Evolutionary conservation across 164 flowering plant genomes (phyloP).

Genomic region (Nymphaea thermarum): DNA sequence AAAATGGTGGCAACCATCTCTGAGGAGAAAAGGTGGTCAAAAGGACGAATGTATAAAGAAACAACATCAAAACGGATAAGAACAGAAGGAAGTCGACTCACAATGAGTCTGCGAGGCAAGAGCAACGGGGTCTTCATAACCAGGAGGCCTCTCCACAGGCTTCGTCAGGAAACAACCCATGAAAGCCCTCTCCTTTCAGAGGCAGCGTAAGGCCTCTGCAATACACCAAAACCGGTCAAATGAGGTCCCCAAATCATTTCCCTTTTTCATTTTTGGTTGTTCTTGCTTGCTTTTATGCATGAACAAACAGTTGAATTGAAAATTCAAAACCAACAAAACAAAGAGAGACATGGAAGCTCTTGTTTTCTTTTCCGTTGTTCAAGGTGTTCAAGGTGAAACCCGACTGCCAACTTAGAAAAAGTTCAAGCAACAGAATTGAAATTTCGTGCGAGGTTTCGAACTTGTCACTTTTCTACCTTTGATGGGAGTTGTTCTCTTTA

Average conservation of each 20-base stretch:
- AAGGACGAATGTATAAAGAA: not conserved
- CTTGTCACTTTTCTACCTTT: too few species aligned
- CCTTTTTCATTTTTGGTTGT: not conserved
- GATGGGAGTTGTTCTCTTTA: too few species aligned
- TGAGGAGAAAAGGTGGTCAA: not conserved
- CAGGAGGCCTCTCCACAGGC: conserved; percentile 4
- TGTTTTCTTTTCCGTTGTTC: too few species aligned
- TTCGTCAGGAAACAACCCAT: conserved; percentile 24
- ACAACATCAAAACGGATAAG: not conserved
- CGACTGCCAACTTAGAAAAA: too few species aligned
- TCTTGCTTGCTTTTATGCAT: not conserved
- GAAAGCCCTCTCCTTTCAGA: not conserved
- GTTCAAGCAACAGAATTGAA: too few species aligned
- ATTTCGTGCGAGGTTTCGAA: too few species aligned
- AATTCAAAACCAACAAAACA: not conserved
- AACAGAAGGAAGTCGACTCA: conserved; percentile 8
- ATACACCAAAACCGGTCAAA: not conserved
- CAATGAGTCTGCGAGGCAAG: conserved; percentile 28
- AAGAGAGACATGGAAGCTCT: not conserved
- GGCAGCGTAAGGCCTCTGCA: not conserved
- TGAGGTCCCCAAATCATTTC: not conserved
- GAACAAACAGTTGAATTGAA: not conserved
- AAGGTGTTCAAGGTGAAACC: too few species aligned
- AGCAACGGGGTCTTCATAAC: conserved; percentile 8
- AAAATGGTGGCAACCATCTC: not conserved